Base-by-base conservation (phyloP, 202 grass and related monocot species). In the Panicum virgatum region DNA sequence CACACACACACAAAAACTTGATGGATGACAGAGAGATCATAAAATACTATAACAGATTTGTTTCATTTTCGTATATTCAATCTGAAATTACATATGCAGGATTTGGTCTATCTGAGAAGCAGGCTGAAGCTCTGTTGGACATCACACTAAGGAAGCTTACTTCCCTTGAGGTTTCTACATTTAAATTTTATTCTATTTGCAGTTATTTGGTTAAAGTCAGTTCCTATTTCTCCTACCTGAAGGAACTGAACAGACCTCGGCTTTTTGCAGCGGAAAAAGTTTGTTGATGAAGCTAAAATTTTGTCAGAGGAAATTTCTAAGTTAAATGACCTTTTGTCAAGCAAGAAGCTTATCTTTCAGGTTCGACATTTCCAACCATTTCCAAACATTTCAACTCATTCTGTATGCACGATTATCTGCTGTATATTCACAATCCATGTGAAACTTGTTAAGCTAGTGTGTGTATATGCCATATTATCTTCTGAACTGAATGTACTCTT, bases 131-230 rank as follows among this genome's bases (percentile, higher is more conserved):
- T 30, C 72, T 96, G 43, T 81, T 98, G 80, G 96, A 98, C 77
- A 98, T 98, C 69, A 93, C 96, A 73, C 86, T 98, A 20, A 88
- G 91, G 75, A 98, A 96, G 84, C 87, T 98, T 70, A 98, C 96
- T 78, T 89, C 85, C n/a, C 89, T 98, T 66, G 96, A 98, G 92
- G 96, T 98, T 88, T 82, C 37, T 64, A 5, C 56, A 9, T 50
- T 75, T 84, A 10, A 26, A 58, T 76, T 66, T 57, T 38, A 20
- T n/a, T n/a, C 16, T 76, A 11, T 72, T 45, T 14, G 25, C 59
- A 45, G 29, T 45, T 53, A 62, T 42, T 58, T 43, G 34, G 61
- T 57, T 32, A 56, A 80, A 73, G 32, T 47, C 12, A 16, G 76
- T 75, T 73, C n/a, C 61, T 12, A 0, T 57, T 57, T 72, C 32